Base-by-base conservation (phyloP, 345 rosid genomes). In the Kandelia obovata region DNA sequence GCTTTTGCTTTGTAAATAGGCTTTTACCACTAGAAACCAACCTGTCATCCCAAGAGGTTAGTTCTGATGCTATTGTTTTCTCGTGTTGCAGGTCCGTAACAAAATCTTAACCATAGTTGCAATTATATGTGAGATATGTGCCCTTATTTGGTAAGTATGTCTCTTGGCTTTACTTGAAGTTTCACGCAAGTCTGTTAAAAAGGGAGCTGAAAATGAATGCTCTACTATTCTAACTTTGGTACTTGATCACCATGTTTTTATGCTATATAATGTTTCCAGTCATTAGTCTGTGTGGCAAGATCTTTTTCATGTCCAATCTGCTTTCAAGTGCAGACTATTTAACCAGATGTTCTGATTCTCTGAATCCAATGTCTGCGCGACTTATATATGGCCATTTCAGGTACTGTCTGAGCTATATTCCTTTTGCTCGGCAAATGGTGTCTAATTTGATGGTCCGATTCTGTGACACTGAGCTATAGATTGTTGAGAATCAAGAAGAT, bases 321-420 rank as follows among this genome's bases (percentile, higher is more conserved):
- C 43, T 34, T 62, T 23, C 17, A 17, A 19, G 27, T 7, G 47
- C 47, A 5, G 17, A 30, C 62, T 8, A 9, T 35, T 66, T n/a
- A 19, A 55, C 15, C 4, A 11, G 43, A 39, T 52, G 57, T 61
- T 76, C 39, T 32, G 30, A 10, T 25, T 61, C 49, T 16, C 52
- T 63, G 31, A 27, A 8, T 10, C 17, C 13, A 25, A 25, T 51
- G 55, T 67, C 34, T 28, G 26, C n/a, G n/a, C 20, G 32, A 23
- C 55, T 77, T 30, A 68, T 37, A 51, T 28, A 11, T 7, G 70
- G 55, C 62, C 67, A 26, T 75, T 86, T 59, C 97, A 95, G 99
- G 99, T 95, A 92, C 80, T 70, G 96, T 68, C 83, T 95, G 71
- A 92, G 96, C 70, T 95, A 88, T 43, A 85, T 95, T 51, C 99